A percentile compares a stretch with the other conserved stretches of the same genome.
Evolutionary conservation across 176 grass and related monocot species (phyloP).

Genomic region (Urochloa ruziziensis): DNA sequence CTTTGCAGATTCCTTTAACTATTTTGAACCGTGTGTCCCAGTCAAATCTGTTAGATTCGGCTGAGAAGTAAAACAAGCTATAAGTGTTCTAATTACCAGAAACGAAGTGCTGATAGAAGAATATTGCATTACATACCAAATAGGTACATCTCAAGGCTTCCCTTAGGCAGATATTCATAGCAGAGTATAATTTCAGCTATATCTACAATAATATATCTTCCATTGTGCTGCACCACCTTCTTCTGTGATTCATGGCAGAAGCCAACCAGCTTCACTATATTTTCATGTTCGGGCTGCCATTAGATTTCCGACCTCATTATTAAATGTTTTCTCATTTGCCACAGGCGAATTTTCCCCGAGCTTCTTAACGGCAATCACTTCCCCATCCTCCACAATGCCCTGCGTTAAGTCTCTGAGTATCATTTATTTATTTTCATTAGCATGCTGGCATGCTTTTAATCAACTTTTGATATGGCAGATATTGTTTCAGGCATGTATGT

Average conservation of each 20-base stretch:
- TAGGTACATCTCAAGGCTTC: slow-evolving; percentile 27
- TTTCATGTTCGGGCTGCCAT: slow-evolving; percentile 13
- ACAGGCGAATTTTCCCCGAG: neutral
- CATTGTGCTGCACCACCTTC: slow-evolving; percentile 31
- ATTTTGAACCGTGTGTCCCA: slow-evolving; percentile 30
- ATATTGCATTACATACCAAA: slow-evolving; percentile 21
- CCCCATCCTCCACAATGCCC: neutral
- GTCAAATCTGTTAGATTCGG: neutral
- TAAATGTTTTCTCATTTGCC: neutral
- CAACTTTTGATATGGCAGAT: neutral
- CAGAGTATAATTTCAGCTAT: slow-evolving; percentile 20
- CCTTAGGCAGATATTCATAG: slow-evolving; percentile 27
- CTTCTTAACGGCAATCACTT: slow-evolving; percentile 26
- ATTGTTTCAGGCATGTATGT: too few species aligned
- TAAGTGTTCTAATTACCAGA: neutral
- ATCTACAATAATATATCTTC: slow-evolving; percentile 36
- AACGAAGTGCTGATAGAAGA: neutral
- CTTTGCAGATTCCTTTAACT: slow-evolving; percentile 29
- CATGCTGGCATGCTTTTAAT: neutral
- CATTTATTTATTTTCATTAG: neutral
- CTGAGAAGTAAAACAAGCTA: neutral
- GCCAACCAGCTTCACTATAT: slow-evolving; percentile 22
- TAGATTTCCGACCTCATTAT: slow-evolving; percentile 25
- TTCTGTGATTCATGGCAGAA: slow-evolving; percentile 31
- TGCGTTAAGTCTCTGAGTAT: neutral